Percentiles rank a stretch among this genome's conserved stretches.
phyloP scores from a whole-genome alignment of 768 basidiomycete genomes.

The Phanerodontia chrysosporium region DNA sequence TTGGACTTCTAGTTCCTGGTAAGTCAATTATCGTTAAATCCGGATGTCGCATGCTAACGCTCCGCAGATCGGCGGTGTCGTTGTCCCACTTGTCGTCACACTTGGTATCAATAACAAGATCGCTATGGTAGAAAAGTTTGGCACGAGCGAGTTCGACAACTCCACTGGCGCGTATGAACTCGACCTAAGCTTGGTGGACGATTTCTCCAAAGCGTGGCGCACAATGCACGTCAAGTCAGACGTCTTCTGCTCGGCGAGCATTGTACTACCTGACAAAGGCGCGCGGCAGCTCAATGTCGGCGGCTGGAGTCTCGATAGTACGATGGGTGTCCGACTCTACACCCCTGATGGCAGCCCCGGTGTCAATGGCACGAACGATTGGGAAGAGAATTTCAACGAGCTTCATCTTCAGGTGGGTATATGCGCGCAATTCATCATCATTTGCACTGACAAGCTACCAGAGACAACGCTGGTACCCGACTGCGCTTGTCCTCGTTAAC shows the following conservation, averaged over 20 bases:
- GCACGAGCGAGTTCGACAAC: conserved; percentile 58
- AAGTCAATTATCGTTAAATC: neutral
- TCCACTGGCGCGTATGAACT: conserved; percentile 79
- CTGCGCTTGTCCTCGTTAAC: conserved; percentile 64
- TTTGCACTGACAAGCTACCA: conserved; percentile 17
- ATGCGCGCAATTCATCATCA: neutral
- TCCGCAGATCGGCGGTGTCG: conserved; percentile 48
- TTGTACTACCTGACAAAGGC: conserved; percentile 72
- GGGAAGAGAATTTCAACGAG: conserved; percentile 65
- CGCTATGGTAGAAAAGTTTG: conserved; percentile 71
- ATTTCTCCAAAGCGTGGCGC: conserved; percentile 55
- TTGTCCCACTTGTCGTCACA: conserved; percentile 71
- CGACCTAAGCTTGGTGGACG: conserved; percentile 51
- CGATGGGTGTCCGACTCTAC: conserved; percentile 72
- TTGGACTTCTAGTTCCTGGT: neutral
- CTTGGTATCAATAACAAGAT: conserved; percentile 81
- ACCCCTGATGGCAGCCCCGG: conserved; percentile 65
- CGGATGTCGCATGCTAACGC: neutral
- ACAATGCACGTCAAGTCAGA: conserved; percentile 74
- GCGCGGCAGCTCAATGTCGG: conserved; percentile 64
- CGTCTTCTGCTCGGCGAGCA: conserved; percentile 73
- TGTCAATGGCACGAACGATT: conserved; percentile 71
- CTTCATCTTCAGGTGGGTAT: conserved; percentile 55
- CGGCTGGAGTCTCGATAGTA: conserved; percentile 72
- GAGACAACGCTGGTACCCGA: conserved; percentile 71